phyloP scores from a whole-genome alignment of 768 basidiomycete species.

The Termitomyces sp. region DNA sequence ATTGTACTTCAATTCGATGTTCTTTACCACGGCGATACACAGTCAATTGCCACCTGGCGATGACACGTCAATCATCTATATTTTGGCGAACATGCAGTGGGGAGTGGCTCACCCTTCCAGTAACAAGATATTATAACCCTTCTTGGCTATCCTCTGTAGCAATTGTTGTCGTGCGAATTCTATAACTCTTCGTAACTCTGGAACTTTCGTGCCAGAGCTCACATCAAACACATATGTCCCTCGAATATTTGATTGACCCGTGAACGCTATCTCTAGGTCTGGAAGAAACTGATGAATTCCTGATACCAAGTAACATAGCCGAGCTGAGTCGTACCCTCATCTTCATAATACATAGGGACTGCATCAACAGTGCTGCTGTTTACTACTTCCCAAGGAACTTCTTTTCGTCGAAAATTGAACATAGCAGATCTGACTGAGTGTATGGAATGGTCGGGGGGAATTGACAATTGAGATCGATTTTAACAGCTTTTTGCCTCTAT shows the following conservation, averaged over 20 bases:
- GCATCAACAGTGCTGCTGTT: conserved; percentile 62
- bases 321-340: conserved; percentile 42
- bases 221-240: conserved; percentile 66
- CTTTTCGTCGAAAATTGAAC: conserved; percentile 51
- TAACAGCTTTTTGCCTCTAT: conserved; percentile 5
- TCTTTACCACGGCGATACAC: conserved; percentile 58
- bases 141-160: conserved; percentile 48
- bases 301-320: neutral
- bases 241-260: conserved; percentile 50
- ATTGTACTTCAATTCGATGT: conserved; percentile 67
- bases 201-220: conserved; percentile 38
- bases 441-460: neutral
- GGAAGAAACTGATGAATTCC: neutral
- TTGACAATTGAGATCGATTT: conserved; percentile 9
- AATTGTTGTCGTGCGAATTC: conserved; percentile 65
- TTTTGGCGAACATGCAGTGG: neutral
- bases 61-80: conserved; percentile 7
- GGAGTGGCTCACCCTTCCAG: conserved; percentile 53
- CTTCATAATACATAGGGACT: conserved; percentile 60
- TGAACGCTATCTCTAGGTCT: conserved; percentile 61
- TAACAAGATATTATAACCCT: conserved; percentile 61
- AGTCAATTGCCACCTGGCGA: conserved; percentile 61
- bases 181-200: conserved; percentile 51
- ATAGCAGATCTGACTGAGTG: conserved; percentile 21
- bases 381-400: conserved; percentile 77